phyloP scores from a whole-genome alignment of 116 monocot genomes.

The Zostera marina region DNA sequence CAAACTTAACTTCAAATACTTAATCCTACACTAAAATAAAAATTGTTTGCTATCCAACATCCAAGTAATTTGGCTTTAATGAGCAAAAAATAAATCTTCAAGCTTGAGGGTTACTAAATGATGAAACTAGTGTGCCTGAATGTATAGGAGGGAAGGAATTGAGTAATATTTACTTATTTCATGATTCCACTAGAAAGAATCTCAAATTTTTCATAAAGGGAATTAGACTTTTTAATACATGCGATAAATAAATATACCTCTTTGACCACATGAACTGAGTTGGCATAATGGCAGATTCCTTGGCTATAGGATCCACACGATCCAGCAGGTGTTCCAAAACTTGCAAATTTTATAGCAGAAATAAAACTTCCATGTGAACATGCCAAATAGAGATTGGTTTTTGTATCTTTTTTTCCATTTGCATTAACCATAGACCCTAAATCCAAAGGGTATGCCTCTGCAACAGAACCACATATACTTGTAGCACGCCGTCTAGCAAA shows the following conservation, averaged over 20 bases:
- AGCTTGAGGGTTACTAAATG: no score
- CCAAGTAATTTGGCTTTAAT: no score
- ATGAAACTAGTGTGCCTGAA: no score
- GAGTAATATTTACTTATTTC: no score
- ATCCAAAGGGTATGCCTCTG: constrained; percentile 44
- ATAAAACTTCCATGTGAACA: constrained; percentile 41
- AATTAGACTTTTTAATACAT: neutral
- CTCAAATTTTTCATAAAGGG: neutral
- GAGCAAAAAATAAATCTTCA: no score
- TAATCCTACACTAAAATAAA: no score
- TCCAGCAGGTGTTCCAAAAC: constrained; percentile 83
- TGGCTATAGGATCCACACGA: constrained; percentile 36
- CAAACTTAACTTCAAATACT: no score
- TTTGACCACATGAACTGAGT: constrained; percentile 41
- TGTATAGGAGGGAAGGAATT: no score
- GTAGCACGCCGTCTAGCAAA: constrained; percentile 47
- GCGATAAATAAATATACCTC: constrained; percentile 20
- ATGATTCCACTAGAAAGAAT: neutral
- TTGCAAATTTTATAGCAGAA: constrained; percentile 56
- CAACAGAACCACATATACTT: constrained; percentile 35
- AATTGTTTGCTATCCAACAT: no score
- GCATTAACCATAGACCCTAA: constrained; percentile 29
- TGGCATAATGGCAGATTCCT: constrained; percentile 64
- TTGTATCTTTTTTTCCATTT: constrained; percentile 6
- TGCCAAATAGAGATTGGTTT: constrained; percentile 22